phyloP scores from a whole-genome alignment of 768 basidiomycete genomes.

The Hydnomerulius pinastri region DNA sequence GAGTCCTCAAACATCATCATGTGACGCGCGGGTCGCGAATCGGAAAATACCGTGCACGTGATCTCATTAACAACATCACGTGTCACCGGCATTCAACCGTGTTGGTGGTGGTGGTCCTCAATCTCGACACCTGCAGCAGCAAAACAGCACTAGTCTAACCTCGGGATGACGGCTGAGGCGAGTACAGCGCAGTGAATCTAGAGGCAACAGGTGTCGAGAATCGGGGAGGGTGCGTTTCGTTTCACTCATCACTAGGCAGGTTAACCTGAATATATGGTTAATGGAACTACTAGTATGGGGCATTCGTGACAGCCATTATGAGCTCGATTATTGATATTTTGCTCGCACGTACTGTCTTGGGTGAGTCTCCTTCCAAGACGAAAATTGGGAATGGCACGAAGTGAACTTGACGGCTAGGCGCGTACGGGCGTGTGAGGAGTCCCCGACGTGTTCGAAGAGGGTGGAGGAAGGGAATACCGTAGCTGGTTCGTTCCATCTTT shows the following conservation, averaged over 20 bases:
- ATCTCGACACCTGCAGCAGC: constrained; percentile 7
- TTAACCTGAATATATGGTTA: neutral
- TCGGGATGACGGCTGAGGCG: constrained; percentile 47
- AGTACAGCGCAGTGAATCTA: constrained; percentile 62
- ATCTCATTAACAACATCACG: no score
- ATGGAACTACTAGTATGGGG: constrained; percentile 32
- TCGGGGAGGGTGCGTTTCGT: constrained; percentile 56
- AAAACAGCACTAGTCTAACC: constrained; percentile 25
- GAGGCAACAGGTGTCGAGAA: constrained; percentile 67
- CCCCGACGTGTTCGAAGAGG: neutral
- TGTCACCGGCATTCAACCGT: no score
- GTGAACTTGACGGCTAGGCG: neutral
- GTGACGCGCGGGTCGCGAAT: no score
- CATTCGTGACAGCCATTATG: constrained; percentile 51
- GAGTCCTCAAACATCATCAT: no score
- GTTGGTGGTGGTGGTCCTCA: no score
- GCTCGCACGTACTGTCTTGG: constrained; percentile 48
- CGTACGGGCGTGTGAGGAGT: constrained; percentile 1
- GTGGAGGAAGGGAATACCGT: neutral
- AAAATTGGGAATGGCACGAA: constrained; percentile 1
- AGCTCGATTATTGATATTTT: constrained; percentile 56
- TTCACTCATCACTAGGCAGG: neutral
- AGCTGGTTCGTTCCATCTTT: constrained; percentile 14
- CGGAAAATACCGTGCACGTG: no score
- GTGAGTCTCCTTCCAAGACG: constrained; percentile 45